Evolutionary conservation across 2,329 filamentous ascomycete species (phyloP).

Genomic region (Ophiostoma ips): DNA sequence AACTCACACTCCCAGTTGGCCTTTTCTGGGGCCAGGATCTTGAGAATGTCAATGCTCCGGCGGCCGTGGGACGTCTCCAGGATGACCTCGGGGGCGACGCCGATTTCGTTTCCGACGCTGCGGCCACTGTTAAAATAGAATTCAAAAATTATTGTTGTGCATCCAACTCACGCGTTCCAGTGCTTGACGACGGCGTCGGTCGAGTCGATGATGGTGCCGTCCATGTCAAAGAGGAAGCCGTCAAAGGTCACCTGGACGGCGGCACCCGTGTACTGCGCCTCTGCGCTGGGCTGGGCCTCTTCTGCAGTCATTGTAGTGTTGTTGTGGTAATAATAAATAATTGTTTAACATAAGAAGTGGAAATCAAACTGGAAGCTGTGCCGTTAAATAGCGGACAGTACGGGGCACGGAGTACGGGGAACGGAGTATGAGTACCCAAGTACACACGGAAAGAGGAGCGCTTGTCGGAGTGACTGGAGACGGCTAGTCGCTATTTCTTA

Average conservation of each 20-base stretch:
- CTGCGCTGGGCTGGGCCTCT: not conserved
- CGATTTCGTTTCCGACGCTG: constrained; percentile 70
- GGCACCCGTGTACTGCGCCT: constrained; percentile 22
- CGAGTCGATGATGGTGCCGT: constrained; percentile 73
- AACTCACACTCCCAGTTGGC: constrained; percentile 86
- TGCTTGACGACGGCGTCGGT: constrained; percentile 65
- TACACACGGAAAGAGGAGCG: not conserved
- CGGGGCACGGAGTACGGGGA: too few species aligned
- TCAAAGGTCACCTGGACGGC: constrained; percentile 35
- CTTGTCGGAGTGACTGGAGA: constrained; percentile 10
- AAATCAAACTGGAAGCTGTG: too few species aligned
- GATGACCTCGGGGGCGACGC: constrained; percentile 71
- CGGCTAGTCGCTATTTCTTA: not conserved
- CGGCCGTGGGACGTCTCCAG: constrained; percentile 84
- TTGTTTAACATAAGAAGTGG: too few species aligned
- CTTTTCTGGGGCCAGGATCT: constrained; percentile 64
- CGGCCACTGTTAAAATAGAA: not conserved
- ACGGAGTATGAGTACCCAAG: too few species aligned
- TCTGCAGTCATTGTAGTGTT: constrained; percentile 4
- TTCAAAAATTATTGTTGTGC: too few species aligned
- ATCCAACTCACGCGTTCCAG: constrained; percentile 48
- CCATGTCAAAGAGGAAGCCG: constrained; percentile 59
- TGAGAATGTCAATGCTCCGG: constrained; percentile 73
- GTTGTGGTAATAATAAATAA: not conserved
- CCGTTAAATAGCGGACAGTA: too few species aligned